Percentiles rank a stretch among this genome's conserved stretches.
These are phyloP conservation scores for Madurella fahalii DNA, from an alignment of 2,329 filamentous ascomycete species.

Conservation along the genomic window DNA sequence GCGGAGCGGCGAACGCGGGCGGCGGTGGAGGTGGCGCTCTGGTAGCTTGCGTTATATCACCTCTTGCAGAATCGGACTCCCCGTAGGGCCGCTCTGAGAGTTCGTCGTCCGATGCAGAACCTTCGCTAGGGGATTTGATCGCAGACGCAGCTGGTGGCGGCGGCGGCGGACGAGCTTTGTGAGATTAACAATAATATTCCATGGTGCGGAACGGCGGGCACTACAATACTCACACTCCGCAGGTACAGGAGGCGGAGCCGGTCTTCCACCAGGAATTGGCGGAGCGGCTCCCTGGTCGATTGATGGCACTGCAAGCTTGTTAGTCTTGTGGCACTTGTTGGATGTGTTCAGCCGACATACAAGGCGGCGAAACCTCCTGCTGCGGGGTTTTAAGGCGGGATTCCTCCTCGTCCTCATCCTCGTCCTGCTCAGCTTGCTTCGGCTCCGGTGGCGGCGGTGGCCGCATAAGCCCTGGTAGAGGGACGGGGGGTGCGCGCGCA, in stretches of 20 bases:
- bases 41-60: slow-evolving; percentile 34
- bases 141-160: slow-evolving; percentile 46
- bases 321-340: not conserved
- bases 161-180: slow-evolving; percentile 59
- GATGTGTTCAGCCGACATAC: slow-evolving; percentile 26
- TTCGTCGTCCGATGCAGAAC: slow-evolving; percentile 88
- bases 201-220: not conserved
- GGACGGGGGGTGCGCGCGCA: slow-evolving; percentile 50
- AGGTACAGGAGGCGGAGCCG: slow-evolving; percentile 55
- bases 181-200: slow-evolving; percentile 26
- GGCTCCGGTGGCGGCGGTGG: slow-evolving; percentile 41
- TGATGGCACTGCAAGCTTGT: slow-evolving; percentile 29
- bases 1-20: slow-evolving; percentile 40
- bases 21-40: slow-evolving; percentile 45
- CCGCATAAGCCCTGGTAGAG: slow-evolving; percentile 68
- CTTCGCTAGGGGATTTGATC: slow-evolving; percentile 64
- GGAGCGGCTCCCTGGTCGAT: slow-evolving; percentile 34
- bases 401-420: slow-evolving; percentile 32
- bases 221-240: slow-evolving; percentile 51
- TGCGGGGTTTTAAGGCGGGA: slow-evolving; percentile 30
- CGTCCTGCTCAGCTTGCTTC: slow-evolving; percentile 42
- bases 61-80: slow-evolving; percentile 38
- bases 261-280: slow-evolving; percentile 48
- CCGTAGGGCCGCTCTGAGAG: slow-evolving; percentile 54
- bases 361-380: slow-evolving; percentile 31